phyloP scores from a whole-genome alignment of 2,329 filamentous ascomycete genomes.

The Lanzia echinophila region DNA sequence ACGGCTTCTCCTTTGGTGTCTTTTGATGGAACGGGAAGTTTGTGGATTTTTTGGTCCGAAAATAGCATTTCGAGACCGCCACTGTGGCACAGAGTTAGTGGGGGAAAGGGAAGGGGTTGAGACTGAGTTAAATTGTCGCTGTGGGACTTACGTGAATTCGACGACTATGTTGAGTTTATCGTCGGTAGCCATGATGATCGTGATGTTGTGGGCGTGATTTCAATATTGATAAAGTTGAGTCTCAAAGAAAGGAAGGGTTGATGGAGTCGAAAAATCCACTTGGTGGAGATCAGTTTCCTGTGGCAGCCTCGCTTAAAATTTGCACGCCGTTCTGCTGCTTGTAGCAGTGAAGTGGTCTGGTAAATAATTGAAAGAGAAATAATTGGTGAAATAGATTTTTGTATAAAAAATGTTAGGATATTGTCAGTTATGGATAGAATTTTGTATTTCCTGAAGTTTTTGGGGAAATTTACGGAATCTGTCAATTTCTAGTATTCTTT shows the following conservation, averaged over 20 bases:
- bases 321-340: neutral
- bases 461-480: too few relatives aligned
- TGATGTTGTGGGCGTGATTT: neutral
- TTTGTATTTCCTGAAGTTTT: too few relatives aligned
- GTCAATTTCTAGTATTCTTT: neutral
- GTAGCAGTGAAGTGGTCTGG: neutral
- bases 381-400: neutral
- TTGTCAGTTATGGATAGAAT: too few relatives aligned
- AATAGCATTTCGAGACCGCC: slow-evolving; percentile 95
- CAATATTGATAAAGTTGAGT: neutral
- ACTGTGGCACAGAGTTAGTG: slow-evolving; percentile 38
- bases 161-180: slow-evolving; percentile 53
- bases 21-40: slow-evolving; percentile 58
- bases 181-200: slow-evolving; percentile 18
- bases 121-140: too few relatives aligned
- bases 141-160: slow-evolving; percentile 51
- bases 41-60: slow-evolving; percentile 69
- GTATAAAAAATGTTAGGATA: neutral
- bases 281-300: neutral
- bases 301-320: neutral
- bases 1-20: slow-evolving; percentile 53
- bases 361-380: neutral
- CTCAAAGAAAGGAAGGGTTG: neutral
- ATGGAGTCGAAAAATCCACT: neutral
- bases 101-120: neutral